Conservation (phyloP, 1,139 yeast species). For the Hansenula sp. region DNA sequence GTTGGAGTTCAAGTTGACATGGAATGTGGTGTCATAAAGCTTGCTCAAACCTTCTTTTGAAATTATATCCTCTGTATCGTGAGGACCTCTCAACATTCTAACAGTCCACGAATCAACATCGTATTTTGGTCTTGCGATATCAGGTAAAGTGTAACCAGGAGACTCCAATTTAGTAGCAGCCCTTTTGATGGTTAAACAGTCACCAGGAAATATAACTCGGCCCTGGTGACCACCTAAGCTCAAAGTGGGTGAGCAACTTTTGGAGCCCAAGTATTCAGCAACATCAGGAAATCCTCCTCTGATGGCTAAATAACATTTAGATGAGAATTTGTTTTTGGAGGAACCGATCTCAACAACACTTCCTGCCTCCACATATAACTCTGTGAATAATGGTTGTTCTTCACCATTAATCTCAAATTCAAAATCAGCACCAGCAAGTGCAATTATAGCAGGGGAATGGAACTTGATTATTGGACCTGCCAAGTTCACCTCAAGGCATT, state of each 20-base stretch:
- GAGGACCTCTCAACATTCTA: conserved; percentile 33
- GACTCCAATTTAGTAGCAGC: background rate
- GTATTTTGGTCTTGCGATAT: conserved; percentile 19
- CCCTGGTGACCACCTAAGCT: conserved; percentile 36
- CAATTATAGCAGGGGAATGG: conserved; percentile 26
- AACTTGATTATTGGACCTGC: conserved; percentile 31
- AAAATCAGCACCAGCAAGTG: conserved; percentile 29
- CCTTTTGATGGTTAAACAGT: conserved; percentile 26
- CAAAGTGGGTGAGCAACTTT: conserved; percentile 32
- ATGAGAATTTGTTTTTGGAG: conserved; percentile 23
- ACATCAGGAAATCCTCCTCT: conserved; percentile 36
- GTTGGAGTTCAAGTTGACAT: conserved; percentile 33
- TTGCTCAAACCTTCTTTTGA: conserved; percentile 26
- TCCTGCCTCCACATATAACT: conserved; percentile 27
- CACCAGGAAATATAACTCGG: conserved; percentile 31
- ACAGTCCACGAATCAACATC: conserved; percentile 24
- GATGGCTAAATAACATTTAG: conserved; percentile 30
- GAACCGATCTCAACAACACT: conserved; percentile 28
- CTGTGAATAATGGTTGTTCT: conserved; percentile 28
- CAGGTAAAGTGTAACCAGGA: conserved; percentile 24
- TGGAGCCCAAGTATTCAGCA: conserved; percentile 32
- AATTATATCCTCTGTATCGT: conserved; percentile 33
- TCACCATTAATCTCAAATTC: conserved; percentile 24
- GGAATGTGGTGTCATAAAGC: conserved; percentile 26
- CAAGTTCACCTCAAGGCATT: conserved; percentile 30